Evolutionary conservation across 1,284 basidiomycete genomes (phyloP).

Genomic region (Naganishia albida): DNA sequence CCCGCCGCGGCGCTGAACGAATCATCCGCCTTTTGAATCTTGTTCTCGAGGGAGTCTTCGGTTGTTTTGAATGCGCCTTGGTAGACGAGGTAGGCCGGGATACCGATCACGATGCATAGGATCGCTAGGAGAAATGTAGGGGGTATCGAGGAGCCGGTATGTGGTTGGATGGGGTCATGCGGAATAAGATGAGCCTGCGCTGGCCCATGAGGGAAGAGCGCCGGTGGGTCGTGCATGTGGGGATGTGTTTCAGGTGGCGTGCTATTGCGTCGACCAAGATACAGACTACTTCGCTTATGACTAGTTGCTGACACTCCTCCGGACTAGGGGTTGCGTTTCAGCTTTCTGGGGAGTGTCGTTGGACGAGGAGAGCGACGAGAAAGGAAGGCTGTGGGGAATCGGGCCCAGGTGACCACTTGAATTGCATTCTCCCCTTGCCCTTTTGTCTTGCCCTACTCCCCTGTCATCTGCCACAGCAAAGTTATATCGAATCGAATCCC

Average conservation of each 20-base stretch:
- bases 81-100: constrained; percentile 31
- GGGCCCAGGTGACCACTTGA: no score
- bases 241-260: background rate
- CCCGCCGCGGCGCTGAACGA: constrained; percentile 11
- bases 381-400: background rate
- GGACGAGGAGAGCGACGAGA: background rate
- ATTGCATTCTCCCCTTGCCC: no score
- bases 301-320: no score
- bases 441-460: no score
- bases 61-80: constrained; percentile 25
- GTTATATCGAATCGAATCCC: no score
- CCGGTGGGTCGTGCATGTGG: constrained; percentile 3
- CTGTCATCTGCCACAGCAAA: no score
- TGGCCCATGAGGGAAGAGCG: constrained; percentile 7
- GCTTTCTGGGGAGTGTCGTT: no score
- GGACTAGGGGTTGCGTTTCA: no score
- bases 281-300: no score
- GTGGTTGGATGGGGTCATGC: constrained; percentile 16
- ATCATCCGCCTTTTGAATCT: constrained; percentile 23
- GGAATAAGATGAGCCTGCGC: constrained; percentile 17
- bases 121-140: constrained; percentile 31
- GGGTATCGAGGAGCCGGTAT: constrained; percentile 27
- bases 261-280: no score
- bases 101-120: constrained; percentile 31
- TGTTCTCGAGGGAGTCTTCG: constrained; percentile 28